A percentile compares a stretch with the other conserved stretches of the same genome.
Conservation (phyloP, 495 filamentous ascomycete genomes). For the Aspergillus panamensis region DNA sequence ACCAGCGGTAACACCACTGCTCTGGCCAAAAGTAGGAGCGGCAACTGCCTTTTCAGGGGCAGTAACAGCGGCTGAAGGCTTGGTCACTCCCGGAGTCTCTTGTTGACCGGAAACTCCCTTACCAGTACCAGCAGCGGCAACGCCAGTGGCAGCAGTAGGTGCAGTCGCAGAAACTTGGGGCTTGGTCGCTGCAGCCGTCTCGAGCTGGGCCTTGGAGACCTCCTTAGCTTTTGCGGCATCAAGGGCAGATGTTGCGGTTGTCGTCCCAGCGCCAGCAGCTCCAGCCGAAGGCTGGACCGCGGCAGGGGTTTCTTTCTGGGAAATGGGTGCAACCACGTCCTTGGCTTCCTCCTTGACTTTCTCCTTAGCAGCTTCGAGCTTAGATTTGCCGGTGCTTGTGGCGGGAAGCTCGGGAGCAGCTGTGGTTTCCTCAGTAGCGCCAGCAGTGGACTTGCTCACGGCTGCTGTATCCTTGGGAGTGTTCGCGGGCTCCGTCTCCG, state of each 20-base stretch:
- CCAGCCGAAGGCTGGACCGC: background rate
- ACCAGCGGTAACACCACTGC: background rate
- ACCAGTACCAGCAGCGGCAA: background rate
- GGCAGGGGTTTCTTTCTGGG: background rate
- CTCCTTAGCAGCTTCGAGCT: background rate
- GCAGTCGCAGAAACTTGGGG: background rate
- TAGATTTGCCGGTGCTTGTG: background rate
- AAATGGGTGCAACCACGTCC: background rate
- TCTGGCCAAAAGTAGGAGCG: slow-evolving; percentile 3
- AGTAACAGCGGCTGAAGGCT: slow-evolving; percentile 8
- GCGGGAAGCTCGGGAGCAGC: background rate
- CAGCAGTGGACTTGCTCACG: slow-evolving; percentile 4
- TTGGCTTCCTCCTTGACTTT: background rate
- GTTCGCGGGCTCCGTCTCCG: slow-evolving; percentile 6
- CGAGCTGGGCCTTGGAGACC: too few relatives aligned
- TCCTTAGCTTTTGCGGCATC: background rate
- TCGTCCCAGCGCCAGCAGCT: background rate
- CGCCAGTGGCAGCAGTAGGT: background rate
- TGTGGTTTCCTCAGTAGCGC: background rate
- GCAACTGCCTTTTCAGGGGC: slow-evolving; percentile 12
- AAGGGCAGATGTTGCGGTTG: background rate
- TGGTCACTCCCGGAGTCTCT: slow-evolving; percentile 13
- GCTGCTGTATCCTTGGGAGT: slow-evolving; percentile 1
- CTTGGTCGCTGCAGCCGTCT: background rate
- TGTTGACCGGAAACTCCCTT: background rate